phyloP scores from a whole-genome alignment of 2,329 filamentous ascomycete genomes.

The Arachnomyces sp. region DNA sequence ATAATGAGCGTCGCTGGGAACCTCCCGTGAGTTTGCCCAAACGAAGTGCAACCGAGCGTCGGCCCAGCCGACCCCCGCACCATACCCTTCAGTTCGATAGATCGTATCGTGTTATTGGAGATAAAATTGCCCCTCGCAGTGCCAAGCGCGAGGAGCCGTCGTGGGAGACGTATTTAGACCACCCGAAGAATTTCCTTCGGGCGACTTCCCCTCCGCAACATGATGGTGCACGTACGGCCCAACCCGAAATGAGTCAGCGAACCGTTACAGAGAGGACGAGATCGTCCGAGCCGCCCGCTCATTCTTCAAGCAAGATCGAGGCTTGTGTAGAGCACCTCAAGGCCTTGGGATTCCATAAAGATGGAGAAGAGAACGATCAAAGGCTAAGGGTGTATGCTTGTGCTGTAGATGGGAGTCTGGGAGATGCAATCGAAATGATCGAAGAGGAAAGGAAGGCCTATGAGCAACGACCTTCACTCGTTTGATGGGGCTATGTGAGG shows the following conservation, averaged over 20 bases:
- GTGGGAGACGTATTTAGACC: slow-evolving; percentile 8
- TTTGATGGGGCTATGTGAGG: slow-evolving; percentile 7
- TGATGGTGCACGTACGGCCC: too few relatives aligned
- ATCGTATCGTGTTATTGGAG: background rate
- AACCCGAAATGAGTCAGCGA: too few relatives aligned
- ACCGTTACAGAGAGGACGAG: too few relatives aligned
- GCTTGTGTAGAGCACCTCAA: slow-evolving; percentile 33
- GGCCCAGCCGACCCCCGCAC: slow-evolving; percentile 11
- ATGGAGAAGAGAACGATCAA: slow-evolving; percentile 26
- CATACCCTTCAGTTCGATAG: too few relatives aligned
- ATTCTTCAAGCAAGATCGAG: slow-evolving; percentile 17
- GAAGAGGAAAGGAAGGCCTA: slow-evolving; percentile 41
- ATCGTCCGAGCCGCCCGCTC: background rate
- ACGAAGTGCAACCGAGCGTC: slow-evolving; percentile 23
- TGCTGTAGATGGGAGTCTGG: slow-evolving; percentile 35
- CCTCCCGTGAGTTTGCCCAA: slow-evolving; percentile 11
- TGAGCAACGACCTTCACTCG: slow-evolving; percentile 18
- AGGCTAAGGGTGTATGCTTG: slow-evolving; percentile 39
- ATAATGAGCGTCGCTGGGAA: slow-evolving; percentile 1
- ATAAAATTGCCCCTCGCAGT: too few relatives aligned
- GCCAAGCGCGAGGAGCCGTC: slow-evolving; percentile 14
- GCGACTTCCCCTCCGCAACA: too few relatives aligned
- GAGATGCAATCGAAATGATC: slow-evolving; percentile 44
- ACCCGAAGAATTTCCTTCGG: too few relatives aligned
- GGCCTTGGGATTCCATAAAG: slow-evolving; percentile 34